Evolutionary conservation across 2,329 filamentous ascomycete species (phyloP).

Genomic region (Xylariomycetidae sp.): DNA sequence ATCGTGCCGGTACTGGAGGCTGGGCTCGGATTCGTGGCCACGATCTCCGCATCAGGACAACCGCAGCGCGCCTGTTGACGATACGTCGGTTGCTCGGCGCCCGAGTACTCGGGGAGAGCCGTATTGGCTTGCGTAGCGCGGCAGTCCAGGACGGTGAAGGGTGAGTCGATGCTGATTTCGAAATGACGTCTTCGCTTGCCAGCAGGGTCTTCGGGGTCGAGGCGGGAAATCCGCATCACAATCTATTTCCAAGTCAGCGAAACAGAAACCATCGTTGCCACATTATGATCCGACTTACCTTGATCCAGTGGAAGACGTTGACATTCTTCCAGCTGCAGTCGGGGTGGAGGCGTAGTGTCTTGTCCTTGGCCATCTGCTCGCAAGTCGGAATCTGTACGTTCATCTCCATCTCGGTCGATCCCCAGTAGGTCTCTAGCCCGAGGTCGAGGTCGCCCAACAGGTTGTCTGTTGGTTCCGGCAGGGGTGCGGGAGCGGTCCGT

Average conservation of each 20-base stretch:
- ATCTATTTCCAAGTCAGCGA: conserved; percentile 47
- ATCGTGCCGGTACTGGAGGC: conserved; percentile 53
- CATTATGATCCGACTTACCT: conserved; percentile 45
- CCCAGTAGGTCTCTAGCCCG: conserved; percentile 65
- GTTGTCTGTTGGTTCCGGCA: conserved; percentile 57
- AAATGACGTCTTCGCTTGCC: conserved; percentile 76
- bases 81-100: conserved; percentile 45
- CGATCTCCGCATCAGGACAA: conserved; percentile 43
- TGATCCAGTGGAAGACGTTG: conserved; percentile 94
- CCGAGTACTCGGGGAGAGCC: conserved; percentile 70
- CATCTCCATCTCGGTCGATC: conserved; percentile 90
- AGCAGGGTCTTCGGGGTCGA: conserved; percentile 68
- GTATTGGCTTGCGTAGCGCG: conserved; percentile 90
- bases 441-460: conserved; percentile 74
- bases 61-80: conserved; percentile 45
- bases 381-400: conserved; percentile 89
- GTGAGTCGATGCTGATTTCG: conserved; percentile 93
- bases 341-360: conserved; percentile 63
- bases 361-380: conserved; percentile 73
- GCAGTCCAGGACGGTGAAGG: conserved; percentile 88
- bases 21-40: conserved; percentile 57
- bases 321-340: conserved; percentile 93
- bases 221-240: conserved; percentile 83
- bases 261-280: not conserved
- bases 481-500: conserved; percentile 31